Evolutionary conservation across 116 monocot species (phyloP).

Genomic region (Cymodocea nodosa): DNA sequence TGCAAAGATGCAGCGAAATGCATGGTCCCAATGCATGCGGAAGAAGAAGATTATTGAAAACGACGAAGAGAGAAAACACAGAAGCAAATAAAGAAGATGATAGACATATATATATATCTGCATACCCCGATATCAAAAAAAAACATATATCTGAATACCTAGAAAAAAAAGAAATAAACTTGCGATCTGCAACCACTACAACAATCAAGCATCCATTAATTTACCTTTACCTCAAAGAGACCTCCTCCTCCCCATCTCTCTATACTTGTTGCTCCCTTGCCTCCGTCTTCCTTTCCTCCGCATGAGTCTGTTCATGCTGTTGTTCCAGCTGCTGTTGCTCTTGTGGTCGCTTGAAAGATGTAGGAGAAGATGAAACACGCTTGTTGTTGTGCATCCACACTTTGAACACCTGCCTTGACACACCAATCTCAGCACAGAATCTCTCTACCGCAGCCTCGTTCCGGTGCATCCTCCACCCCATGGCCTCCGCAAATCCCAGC

Average conservation of each 20-base stretch:
- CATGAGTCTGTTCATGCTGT: background rate
- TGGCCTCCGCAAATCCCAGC: slow-evolving; percentile 19
- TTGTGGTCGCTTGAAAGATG: background rate
- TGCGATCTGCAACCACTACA: background rate
- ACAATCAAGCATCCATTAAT: background rate
- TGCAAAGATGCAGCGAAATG: background rate
- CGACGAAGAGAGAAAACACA: too few relatives aligned
- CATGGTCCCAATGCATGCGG: slow-evolving; percentile 8
- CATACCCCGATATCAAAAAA: too few relatives aligned
- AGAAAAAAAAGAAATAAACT: background rate
- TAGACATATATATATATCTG: background rate
- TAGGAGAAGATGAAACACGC: slow-evolving; percentile 4
- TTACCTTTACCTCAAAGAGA: background rate
- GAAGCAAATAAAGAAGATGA: too few relatives aligned
- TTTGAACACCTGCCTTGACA: slow-evolving; percentile 36
- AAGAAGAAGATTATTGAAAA: too few relatives aligned
- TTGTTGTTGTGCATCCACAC: slow-evolving; percentile 73
- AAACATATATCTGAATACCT: background rate
- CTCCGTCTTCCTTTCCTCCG: background rate
- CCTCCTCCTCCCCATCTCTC: background rate
- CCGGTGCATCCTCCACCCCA: slow-evolving; percentile 29
- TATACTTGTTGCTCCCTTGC: background rate
- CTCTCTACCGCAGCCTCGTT: slow-evolving; percentile 15
- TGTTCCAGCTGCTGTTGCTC: background rate
- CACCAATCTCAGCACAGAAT: slow-evolving; percentile 19